Base-by-base conservation (phyloP, 768 basidiomycete species). In the Cystobasidium onofrii region DNA sequence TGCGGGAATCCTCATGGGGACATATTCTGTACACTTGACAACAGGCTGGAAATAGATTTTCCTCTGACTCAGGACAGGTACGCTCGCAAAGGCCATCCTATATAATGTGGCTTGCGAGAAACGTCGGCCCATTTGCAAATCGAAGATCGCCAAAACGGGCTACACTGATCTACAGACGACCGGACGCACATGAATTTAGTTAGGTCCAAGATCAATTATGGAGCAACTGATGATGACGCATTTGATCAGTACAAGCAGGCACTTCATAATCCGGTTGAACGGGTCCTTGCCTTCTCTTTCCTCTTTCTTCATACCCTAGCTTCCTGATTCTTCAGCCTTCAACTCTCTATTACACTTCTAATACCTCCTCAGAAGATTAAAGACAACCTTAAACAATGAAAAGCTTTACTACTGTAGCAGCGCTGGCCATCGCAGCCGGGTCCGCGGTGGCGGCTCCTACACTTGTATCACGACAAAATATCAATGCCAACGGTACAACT, bases 401-500 rank as follows among this genome's bases (percentile, higher is more conserved):
- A 27, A 20, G 25, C 25, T 10, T 61, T 69, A n/a, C 70, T 25
- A 41, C 54, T 34, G 31, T 73, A 15, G 27, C 60, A 31, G n/a
- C 70, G 18, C 23, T 36, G 1, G 33, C 44, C 29, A 50, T 44
- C 7, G 67, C 67, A 6, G 31, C 52, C 7, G 44, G 46, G 3
- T 27, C 29, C 70, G 31, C 33, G 20, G 67, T 57, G 34, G 70
- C 70, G 6, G 46, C 70, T 31, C 34, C 60, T 70, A 23, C 46
- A 15, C 25, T 70, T 57, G 7, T 15, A 2, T 2, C 66, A 1
- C 43, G 66, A 10, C 66, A 70, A 34, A 70, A 46, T 27, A 65
- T 73, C 54, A 73, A 73, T 31, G 70, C 62, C 31, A 73, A 73
- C 41, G 70, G 70, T 3, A 73, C 70, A 15, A 39, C 46, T 12